Conservation (phyloP, 495 filamentous ascomycete genomes). For the Beverwykella pulmonaria region DNA sequence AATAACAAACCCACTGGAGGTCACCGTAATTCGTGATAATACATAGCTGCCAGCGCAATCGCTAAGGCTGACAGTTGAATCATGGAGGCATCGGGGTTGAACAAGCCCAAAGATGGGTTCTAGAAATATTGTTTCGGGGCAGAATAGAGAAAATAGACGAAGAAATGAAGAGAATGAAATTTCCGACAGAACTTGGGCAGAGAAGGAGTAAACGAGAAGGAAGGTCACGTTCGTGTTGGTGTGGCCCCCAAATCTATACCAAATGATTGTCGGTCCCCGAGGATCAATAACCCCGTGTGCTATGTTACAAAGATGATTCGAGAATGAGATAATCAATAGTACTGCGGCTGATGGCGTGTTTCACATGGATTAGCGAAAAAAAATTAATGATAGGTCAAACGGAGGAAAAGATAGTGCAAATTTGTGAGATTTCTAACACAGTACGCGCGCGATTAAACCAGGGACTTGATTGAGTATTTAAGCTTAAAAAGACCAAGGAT, state of each 20-base stretch:
- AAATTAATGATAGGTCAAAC: too few relatives aligned
- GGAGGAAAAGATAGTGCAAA: too few relatives aligned
- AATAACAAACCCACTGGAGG: too few relatives aligned
- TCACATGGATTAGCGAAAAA: neutral
- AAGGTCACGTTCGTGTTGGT: neutral
- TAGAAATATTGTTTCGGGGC: neutral
- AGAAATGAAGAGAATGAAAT: neutral
- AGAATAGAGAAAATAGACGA: neutral
- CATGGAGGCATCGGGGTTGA: neutral
- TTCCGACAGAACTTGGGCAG: neutral
- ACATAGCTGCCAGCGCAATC: too few relatives aligned
- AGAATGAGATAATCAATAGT: neutral
- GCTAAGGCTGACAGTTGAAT: too few relatives aligned
- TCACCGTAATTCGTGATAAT: too few relatives aligned
- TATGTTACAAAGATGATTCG: neutral
- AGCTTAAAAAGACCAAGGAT: too few relatives aligned
- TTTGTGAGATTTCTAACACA: too few relatives aligned
- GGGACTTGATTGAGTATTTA: too few relatives aligned
- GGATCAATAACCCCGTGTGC: neutral
- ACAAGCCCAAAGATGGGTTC: neutral
- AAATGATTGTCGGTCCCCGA: neutral
- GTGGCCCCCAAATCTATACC: neutral
- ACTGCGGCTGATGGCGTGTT: too few relatives aligned
- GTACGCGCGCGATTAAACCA: too few relatives aligned
- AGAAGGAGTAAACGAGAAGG: neutral